These are phyloP conservation scores for Rostrohypoxylon terebratum DNA, from an alignment of 495 filamentous ascomycete genomes.

Conservation along the genomic window DNA sequence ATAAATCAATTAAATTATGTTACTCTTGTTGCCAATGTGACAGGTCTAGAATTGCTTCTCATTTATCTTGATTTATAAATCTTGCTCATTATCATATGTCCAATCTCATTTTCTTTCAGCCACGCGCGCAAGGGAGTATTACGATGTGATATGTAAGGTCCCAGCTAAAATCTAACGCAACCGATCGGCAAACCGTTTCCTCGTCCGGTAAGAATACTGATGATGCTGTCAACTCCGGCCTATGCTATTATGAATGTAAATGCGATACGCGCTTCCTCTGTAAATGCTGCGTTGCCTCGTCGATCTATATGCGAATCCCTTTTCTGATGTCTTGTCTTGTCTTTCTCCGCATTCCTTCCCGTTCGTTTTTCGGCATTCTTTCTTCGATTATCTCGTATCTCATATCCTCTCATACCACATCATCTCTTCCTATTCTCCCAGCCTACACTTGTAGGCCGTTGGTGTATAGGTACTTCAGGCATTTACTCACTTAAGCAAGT, in stretches of 20 bases:
- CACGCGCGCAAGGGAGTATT: neutral
- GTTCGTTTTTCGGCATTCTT: neutral
- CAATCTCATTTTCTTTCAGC: neutral
- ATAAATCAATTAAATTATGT: slow-evolving; percentile 1
- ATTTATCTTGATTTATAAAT: neutral
- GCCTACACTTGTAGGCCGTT: too few species aligned
- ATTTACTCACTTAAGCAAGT: neutral
- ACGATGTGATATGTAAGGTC: neutral
- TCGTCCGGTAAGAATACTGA: slow-evolving; percentile 1
- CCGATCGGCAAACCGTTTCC: neutral
- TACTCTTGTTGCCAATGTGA: neutral
- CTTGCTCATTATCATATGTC: neutral
- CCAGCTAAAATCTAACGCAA: neutral
- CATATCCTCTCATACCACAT: neutral
- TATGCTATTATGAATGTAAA: slow-evolving; percentile 25
- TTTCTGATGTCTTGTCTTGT: slow-evolving; percentile 4
- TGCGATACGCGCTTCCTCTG: neutral
- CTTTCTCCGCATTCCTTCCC: neutral
- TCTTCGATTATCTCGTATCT: slow-evolving; percentile 1
- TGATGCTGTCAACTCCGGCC: slow-evolving; percentile 24
- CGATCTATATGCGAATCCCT: slow-evolving; percentile 15
- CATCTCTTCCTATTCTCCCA: too few species aligned
- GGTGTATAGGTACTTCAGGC: neutral
- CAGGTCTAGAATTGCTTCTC: neutral
- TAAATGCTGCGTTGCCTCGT: slow-evolving; percentile 1